Evolutionary conservation across 2,329 filamentous ascomycete genomes (phyloP).

Genomic region (Corynespora cassiicola): DNA sequence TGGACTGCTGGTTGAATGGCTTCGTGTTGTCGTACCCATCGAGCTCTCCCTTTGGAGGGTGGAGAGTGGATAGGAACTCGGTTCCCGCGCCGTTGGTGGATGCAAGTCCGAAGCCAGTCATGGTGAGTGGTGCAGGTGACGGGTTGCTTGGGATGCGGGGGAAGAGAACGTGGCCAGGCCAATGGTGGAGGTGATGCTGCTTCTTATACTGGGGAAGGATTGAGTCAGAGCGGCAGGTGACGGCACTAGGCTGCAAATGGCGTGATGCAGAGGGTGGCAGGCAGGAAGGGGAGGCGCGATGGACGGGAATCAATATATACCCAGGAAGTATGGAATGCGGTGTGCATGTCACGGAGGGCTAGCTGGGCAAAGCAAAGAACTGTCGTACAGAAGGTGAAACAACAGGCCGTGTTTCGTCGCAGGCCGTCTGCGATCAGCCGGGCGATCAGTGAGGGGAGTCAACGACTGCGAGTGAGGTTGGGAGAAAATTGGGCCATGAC

Average conservation of each 20-base stretch:
- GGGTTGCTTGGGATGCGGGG: constrained; percentile 17
- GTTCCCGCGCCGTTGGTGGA: constrained; percentile 33
- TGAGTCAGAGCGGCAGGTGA: neutral
- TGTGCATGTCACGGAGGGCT: neutral
- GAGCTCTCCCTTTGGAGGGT: constrained; percentile 42
- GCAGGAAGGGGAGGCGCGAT: neutral
- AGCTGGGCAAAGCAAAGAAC: neutral
- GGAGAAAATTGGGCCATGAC: constrained; percentile 2
- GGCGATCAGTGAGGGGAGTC: constrained; percentile 6
- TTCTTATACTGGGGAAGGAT: neutral
- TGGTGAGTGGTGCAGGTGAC: neutral
- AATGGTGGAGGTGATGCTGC: neutral
- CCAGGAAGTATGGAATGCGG: neutral
- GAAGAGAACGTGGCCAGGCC: constrained; percentile 9
- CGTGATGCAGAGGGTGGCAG: constrained; percentile 7
- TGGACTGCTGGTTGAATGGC: constrained; percentile 39
- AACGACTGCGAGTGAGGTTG: constrained; percentile 6
- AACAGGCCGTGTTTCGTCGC: constrained; percentile 7
- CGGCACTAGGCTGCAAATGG: too few relatives aligned
- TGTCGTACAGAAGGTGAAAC: constrained; percentile 1
- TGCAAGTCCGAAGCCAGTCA: constrained; percentile 17
- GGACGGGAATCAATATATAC: constrained; percentile 1
- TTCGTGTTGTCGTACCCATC: constrained; percentile 44
- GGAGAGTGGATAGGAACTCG: constrained; percentile 48
- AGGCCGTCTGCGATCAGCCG: constrained; percentile 5